These are phyloP conservation scores for Solanum chiquidenum DNA, from an alignment of 257 asterid species.

Conservation along the genomic window DNA sequence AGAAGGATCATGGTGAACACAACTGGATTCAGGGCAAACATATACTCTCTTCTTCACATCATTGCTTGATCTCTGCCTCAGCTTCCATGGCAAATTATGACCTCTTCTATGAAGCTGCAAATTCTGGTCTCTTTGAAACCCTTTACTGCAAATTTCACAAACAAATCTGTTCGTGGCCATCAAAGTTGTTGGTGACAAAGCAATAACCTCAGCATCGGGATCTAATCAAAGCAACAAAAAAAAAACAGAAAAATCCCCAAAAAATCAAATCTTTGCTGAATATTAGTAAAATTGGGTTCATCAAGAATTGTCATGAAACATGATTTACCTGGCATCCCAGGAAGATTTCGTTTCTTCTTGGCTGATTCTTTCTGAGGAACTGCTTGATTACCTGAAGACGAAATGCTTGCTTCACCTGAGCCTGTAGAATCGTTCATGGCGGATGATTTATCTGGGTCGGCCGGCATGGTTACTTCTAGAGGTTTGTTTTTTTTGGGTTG, in stretches of 20 bases:
- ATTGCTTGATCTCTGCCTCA: constrained; percentile 51
- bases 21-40: constrained; percentile 68
- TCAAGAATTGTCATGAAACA: neutral
- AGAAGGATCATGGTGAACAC: constrained; percentile 78
- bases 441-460: constrained; percentile 7
- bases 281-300: neutral
- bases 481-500: neutral
- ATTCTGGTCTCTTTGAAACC: constrained; percentile 89
- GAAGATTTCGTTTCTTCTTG: constrained; percentile 78
- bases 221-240: constrained; percentile 20
- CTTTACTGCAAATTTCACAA: constrained; percentile 77
- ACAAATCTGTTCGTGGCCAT: constrained; percentile 77
- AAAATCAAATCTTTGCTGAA: neutral
- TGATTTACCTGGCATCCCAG: constrained; percentile 87
- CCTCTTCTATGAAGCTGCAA: constrained; percentile 88
- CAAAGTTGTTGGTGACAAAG: constrained; percentile 59
- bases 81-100: constrained; percentile 84
- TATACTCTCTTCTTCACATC: constrained; percentile 66
- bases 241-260: neutral
- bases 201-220: constrained; percentile 86
- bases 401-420: constrained; percentile 32
- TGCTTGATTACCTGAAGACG: constrained; percentile 29
- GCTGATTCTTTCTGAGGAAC: constrained; percentile 24
- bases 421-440: constrained; percentile 40
- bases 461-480: neutral